Conservation (phyloP, 1,139 yeast genomes). For the Yarrowia galli region DNA sequence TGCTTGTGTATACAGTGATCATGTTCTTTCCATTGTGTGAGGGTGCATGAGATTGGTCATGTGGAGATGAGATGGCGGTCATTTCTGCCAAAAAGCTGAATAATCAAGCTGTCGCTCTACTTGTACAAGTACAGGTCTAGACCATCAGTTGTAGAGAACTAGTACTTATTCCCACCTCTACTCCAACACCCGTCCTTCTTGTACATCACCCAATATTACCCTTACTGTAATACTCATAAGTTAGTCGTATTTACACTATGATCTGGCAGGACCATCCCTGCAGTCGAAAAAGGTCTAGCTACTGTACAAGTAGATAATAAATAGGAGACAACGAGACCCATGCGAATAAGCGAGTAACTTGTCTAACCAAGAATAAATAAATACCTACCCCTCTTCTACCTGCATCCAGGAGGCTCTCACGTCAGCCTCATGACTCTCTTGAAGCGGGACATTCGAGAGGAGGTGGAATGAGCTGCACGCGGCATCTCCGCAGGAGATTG, state of each 20-base stretch:
- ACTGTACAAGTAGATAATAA: background rate
- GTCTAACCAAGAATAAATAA: conserved; percentile 11
- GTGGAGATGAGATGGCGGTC: background rate
- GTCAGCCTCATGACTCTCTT: conserved; percentile 14
- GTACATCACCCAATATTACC: background rate
- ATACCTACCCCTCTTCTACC: background rate
- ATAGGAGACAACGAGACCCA: conserved; percentile 1
- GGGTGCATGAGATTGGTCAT: background rate
- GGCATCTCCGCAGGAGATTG: conserved; percentile 13
- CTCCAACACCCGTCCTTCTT: too few species aligned
- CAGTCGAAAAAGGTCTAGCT: background rate
- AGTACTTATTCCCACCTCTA: too few species aligned
- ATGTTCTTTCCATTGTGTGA: background rate
- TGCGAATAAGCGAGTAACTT: conserved; percentile 10
- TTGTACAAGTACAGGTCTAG: too few species aligned
- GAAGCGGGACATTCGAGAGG: conserved; percentile 14
- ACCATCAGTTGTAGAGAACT: too few species aligned
- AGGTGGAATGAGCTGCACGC: background rate
- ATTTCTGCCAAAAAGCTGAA: too few species aligned
- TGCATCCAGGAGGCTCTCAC: background rate
- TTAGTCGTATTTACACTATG: background rate
- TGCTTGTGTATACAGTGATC: background rate
- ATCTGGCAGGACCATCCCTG: background rate
- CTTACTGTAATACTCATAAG: background rate
- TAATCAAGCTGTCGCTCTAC: too few species aligned